Evolutionary conservation across 2,329 filamentous ascomycete genomes (phyloP).

Genomic region (Pochonia chlamydosporia): DNA sequence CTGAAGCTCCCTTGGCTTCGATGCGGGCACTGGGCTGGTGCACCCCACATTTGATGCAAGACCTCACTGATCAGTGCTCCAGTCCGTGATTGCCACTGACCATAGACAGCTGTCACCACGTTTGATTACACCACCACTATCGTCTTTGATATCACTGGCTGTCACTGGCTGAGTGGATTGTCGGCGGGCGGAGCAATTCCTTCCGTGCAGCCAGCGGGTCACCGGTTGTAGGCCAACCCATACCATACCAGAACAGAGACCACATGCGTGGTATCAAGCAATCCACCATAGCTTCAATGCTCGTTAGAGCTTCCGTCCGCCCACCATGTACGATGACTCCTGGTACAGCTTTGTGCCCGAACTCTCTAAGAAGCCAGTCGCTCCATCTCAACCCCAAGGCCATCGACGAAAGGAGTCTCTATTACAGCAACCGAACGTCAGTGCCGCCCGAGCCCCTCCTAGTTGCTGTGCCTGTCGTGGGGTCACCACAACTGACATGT

Average conservation of each 20-base stretch:
- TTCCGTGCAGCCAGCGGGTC: constrained; percentile 1
- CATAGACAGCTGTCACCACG: too few relatives aligned
- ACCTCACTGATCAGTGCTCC: too few relatives aligned
- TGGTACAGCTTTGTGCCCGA: constrained; percentile 77
- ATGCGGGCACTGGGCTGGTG: too few relatives aligned
- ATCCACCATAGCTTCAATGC: constrained; percentile 6
- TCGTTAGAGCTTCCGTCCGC: neutral
- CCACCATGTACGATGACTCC: constrained; percentile 71
- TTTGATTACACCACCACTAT: neutral
- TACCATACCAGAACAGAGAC: too few relatives aligned
- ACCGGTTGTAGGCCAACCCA: too few relatives aligned
- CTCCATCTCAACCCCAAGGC: constrained; percentile 37
- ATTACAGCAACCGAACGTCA: constrained; percentile 59
- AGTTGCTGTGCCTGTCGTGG: neutral
- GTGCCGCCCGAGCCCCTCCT: constrained; percentile 17
- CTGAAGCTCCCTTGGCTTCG: neutral
- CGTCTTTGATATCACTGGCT: neutral
- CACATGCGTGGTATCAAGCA: constrained; percentile 19
- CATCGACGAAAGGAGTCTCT: constrained; percentile 66
- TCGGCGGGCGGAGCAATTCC: constrained; percentile 8
- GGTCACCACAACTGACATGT: constrained; percentile 15
- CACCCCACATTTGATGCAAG: neutral
- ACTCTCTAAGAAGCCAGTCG: constrained; percentile 42
- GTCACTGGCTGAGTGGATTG: neutral
- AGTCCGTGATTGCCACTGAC: neutral